These are phyloP conservation scores for Alternaria sp. DNA, from an alignment of 2,329 filamentous ascomycete genomes.

Conservation along the genomic window DNA sequence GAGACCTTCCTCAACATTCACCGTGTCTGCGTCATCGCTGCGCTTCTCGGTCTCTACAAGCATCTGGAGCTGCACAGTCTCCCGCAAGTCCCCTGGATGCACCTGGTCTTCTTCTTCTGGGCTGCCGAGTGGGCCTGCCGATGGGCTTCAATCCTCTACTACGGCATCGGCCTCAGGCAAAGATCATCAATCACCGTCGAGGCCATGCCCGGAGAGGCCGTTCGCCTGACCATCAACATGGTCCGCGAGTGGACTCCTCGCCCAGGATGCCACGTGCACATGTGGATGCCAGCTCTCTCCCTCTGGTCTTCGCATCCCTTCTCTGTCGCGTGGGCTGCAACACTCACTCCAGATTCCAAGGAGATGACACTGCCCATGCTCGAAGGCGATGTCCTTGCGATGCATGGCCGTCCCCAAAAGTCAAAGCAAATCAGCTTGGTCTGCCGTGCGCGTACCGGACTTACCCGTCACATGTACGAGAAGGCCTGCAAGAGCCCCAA, in stretches of 20 bases:
- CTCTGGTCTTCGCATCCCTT: slow-evolving; percentile 56
- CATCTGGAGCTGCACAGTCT: slow-evolving; percentile 74
- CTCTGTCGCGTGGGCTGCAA: slow-evolving; percentile 57
- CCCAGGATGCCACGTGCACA: slow-evolving; percentile 66
- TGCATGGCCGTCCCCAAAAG: slow-evolving; percentile 28
- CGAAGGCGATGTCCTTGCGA: slow-evolving; percentile 34
- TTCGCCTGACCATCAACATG: slow-evolving; percentile 66
- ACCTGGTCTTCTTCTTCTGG: slow-evolving; percentile 80
- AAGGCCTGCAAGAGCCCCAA: slow-evolving; percentile 66
- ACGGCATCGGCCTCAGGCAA: slow-evolving; percentile 60
- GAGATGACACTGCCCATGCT: slow-evolving; percentile 44
- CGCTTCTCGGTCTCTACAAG: slow-evolving; percentile 75
- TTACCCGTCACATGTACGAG: slow-evolving; percentile 73
- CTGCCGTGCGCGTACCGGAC: slow-evolving; percentile 74
- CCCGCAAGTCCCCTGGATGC: slow-evolving; percentile 75
- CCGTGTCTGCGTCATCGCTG: slow-evolving; percentile 73
- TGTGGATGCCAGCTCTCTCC: slow-evolving; percentile 60
- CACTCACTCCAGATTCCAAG: slow-evolving; percentile 36
- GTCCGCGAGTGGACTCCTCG: slow-evolving; percentile 59
- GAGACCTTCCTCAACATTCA: slow-evolving; percentile 93
- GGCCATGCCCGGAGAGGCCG: slow-evolving; percentile 65
- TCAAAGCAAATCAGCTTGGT: slow-evolving; percentile 69
- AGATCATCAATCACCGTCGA: slow-evolving; percentile 62
- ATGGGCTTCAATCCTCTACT: slow-evolving; percentile 57
- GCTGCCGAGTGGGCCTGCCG: slow-evolving; percentile 65